Evolutionary conservation across 225 moss, liverwort and hornwort genomes (phyloP).

Genomic region (Pleurozium schreberi): DNA sequence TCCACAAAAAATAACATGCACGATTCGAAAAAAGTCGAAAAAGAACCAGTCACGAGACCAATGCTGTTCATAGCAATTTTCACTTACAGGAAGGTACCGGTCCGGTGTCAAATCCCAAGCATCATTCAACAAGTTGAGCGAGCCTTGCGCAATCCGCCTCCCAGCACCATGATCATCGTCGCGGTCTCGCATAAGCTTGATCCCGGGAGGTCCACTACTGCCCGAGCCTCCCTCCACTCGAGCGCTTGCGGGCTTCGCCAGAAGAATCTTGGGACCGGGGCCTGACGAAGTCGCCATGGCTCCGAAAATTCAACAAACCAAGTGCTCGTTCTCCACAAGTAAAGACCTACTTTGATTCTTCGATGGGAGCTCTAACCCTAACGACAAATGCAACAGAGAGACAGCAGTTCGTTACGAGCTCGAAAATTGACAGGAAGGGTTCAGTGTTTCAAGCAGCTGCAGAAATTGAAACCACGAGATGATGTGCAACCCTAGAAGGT

Average conservation of each 20-base stretch:
- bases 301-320: not conserved
- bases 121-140: constrained; percentile 70
- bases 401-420: not conserved
- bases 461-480: not conserved
- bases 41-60: not conserved
- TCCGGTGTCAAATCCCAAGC: constrained; percentile 79
- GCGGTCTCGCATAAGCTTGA: constrained; percentile 89
- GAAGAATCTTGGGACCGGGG: constrained; percentile 62
- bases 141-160: constrained; percentile 62
- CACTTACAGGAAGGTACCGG: constrained; percentile 64
- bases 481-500: not conserved
- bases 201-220: constrained; percentile 25
- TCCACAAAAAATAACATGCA: not conserved
- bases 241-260: constrained; percentile 65
- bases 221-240: constrained; percentile 38
- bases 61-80: not conserved
- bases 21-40: not conserved
- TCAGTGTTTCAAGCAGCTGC: not conserved
- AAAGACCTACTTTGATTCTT: not conserved
- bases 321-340: not conserved
- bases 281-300: constrained; percentile 20
- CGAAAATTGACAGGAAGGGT: not conserved
- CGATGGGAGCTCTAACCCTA: not conserved
- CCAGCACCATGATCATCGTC: constrained; percentile 65
- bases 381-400: not conserved